These are phyloP conservation scores for Zopfia rhizophila DNA, from an alignment of 2,329 filamentous ascomycete genomes.

Conservation along the genomic window DNA sequence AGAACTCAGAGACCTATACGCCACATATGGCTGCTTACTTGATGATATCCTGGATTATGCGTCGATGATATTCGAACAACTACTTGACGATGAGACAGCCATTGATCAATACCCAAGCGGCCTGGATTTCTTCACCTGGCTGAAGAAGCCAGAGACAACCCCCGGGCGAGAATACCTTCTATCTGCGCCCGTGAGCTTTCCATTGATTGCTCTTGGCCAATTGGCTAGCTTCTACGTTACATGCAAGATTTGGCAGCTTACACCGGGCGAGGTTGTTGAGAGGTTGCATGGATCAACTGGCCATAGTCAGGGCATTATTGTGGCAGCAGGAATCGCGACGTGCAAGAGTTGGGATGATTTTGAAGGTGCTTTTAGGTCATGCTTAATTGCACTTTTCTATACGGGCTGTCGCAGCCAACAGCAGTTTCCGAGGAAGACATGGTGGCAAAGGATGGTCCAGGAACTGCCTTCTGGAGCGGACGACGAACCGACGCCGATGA, in stretches of 20 bases:
- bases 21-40: slow-evolving; percentile 33
- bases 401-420: slow-evolving; percentile 43
- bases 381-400: slow-evolving; percentile 49
- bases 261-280: slow-evolving; percentile 43
- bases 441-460: slow-evolving; percentile 16
- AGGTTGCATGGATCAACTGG: slow-evolving; percentile 42
- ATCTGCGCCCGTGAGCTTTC: slow-evolving; percentile 52
- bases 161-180: slow-evolving; percentile 47
- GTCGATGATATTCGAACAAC: slow-evolving; percentile 21
- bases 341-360: slow-evolving; percentile 49
- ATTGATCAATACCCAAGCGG: slow-evolving; percentile 23
- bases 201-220: slow-evolving; percentile 50
- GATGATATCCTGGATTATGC: slow-evolving; percentile 23
- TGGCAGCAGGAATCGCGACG: slow-evolving; percentile 47
- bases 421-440: slow-evolving; percentile 16
- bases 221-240: slow-evolving; percentile 34
- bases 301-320: slow-evolving; percentile 53
- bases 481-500: slow-evolving; percentile 42
- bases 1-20: slow-evolving; percentile 33
- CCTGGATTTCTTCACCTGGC: slow-evolving; percentile 42
- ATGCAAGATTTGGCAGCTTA: slow-evolving; percentile 37
- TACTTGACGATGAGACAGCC: slow-evolving; percentile 20
- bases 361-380: slow-evolving; percentile 34
- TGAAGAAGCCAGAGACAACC: slow-evolving; percentile 33
- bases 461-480: slow-evolving; percentile 24